Evolutionary conservation across 2,329 filamentous ascomycete species (phyloP).

Genomic region (Aspergillus tanneri): DNA sequence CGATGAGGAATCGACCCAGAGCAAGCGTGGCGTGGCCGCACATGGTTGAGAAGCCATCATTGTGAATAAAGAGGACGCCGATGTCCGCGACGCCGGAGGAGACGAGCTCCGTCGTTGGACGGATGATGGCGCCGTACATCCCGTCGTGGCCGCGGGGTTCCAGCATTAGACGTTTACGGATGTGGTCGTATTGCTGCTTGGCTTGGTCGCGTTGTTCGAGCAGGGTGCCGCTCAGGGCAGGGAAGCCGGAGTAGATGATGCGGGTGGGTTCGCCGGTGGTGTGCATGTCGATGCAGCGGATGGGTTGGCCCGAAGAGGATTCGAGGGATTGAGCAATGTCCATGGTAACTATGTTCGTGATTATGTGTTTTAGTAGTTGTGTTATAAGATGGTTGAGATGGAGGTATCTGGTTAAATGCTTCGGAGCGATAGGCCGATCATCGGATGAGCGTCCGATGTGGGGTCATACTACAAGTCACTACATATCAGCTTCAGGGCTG

Average conservation of each 20-base stretch:
- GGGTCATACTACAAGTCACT: not conserved
- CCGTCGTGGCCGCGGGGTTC: conserved; percentile 53
- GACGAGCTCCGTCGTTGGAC: conserved; percentile 45
- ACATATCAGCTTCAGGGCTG: not conserved
- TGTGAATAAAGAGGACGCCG: conserved; percentile 50
- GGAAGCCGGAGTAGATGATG: conserved; percentile 47
- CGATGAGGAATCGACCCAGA: conserved; percentile 46
- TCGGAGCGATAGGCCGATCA: no score
- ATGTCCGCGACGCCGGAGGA: conserved; percentile 45
- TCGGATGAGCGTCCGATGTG: no score
- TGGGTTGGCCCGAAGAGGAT: conserved; percentile 9
- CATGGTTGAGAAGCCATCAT: conserved; percentile 52
- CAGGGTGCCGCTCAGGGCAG: conserved; percentile 39
- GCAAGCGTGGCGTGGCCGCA: conserved; percentile 56
- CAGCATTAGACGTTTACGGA: conserved; percentile 45
- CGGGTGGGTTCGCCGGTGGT: conserved; percentile 52
- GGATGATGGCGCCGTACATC: conserved; percentile 54
- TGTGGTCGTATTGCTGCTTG: conserved; percentile 39
- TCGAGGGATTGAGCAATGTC: conserved; percentile 17
- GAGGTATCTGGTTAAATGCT: no score
- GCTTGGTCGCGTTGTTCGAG: conserved; percentile 44
- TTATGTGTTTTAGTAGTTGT: no score
- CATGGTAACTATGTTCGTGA: no score
- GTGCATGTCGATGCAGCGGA: conserved; percentile 47
- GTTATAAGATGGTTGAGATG: no score